A percentile compares a stretch with the other conserved stretches of the same genome.
Conservation (phyloP, 805 yeast genomes). For the Diddensiella caesifluorescens region DNA sequence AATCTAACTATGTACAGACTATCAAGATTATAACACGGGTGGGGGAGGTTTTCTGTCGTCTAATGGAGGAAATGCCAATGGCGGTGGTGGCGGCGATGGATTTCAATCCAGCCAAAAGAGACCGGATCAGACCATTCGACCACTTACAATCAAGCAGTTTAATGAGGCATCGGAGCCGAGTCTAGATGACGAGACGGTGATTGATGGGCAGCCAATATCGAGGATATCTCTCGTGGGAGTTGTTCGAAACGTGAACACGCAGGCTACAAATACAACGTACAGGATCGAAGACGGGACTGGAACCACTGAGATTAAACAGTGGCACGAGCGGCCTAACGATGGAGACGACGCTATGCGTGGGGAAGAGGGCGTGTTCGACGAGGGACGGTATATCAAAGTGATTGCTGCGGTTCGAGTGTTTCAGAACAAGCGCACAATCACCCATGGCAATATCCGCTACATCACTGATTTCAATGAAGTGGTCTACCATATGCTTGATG, state of each 20-base stretch:
- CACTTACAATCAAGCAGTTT: conserved; percentile 63
- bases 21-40: not conserved
- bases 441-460: conserved; percentile 43
- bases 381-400: conserved; percentile 45
- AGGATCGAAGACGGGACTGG: conserved; percentile 69
- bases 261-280: conserved; percentile 41
- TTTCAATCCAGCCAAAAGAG: not conserved
- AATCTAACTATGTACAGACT: not conserved
- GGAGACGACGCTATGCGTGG: conserved; percentile 29
- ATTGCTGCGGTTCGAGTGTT: conserved; percentile 44
- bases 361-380: conserved; percentile 33
- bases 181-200: conserved; percentile 49
- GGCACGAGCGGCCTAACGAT: conserved; percentile 36
- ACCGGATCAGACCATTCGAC: conserved; percentile 28
- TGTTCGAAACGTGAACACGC: conserved; percentile 41
- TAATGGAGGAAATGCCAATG: not conserved
- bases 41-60: conserved; percentile 6
- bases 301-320: conserved; percentile 45
- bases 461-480: conserved; percentile 55
- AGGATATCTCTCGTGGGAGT: conserved; percentile 55
- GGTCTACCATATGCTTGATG: conserved; percentile 55
- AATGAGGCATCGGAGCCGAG: conserved; percentile 46
- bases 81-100: too few species aligned
- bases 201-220: conserved; percentile 51
- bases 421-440: conserved; percentile 46